Base-by-base conservation (phyloP, 257 asterid species). In the Handroanthus guayacan region DNA sequence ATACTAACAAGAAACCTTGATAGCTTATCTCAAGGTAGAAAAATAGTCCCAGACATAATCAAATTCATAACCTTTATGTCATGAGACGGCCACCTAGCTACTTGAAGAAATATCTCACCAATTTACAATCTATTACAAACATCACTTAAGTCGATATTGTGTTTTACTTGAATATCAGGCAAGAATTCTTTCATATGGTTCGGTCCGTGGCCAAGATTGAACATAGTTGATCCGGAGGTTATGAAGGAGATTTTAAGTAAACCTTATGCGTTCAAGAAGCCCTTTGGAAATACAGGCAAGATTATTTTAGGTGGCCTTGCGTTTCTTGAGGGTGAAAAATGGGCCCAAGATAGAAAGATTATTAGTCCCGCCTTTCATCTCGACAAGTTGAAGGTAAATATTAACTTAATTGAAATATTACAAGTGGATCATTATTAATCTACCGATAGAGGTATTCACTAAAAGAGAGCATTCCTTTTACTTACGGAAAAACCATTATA, bases 341-440 rank as follows among this genome's bases (percentile, higher is more conserved):
- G 80, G 85, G 69, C 73, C 39, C 67, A 67, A 37, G 82, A 73
- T 44, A 67, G 85, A 20, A 81, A 72, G 56, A 60, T 77, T 14
- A 47, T 69, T 20, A 81, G 36, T 9, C 80, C 77, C 41, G 82
- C 79, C 20, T 81, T 81, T 55, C 77, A 77, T 77, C 25, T 77
- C 25, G 74, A 81, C 37, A 77, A 67, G 67, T 18, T 78, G 52
- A 82, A 78, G 72, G 82, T 82, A 56, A 7, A 48, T 48, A 10
- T 12, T 11, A 41, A 41, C 3, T 41, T 5, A 41, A 41, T 41
- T 41, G 3, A 8, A 1, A 41, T 41, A 4, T 8, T 5, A 5
- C 6, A 9, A 44, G 12, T 44, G 3, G 31, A 25, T 25, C 31
- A 25, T 25, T 25, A 25, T 25, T 0, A 25, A 25, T 25, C 31